phyloP scores from a whole-genome alignment of 345 rosid genomes.

The Linum tenue region DNA sequence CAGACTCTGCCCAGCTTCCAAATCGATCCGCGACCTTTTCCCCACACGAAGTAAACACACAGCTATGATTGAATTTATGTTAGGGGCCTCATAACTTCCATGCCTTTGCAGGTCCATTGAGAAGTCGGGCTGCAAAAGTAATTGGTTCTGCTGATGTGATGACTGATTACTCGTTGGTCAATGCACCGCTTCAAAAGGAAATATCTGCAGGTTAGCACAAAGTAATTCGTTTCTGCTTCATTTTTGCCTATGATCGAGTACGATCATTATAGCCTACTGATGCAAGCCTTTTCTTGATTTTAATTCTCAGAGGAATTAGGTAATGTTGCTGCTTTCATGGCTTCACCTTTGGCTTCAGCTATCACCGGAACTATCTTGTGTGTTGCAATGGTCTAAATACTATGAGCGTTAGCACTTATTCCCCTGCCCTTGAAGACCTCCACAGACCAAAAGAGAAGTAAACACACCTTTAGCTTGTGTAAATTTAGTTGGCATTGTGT shows the following conservation, averaged over 20 bases:
- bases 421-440: neutral
- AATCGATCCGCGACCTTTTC: too few relatives aligned
- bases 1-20: too few relatives aligned
- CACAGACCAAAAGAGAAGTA: slow-evolving; percentile 9
- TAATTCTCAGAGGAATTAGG: slow-evolving; percentile 6
- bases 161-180: slow-evolving; percentile 7
- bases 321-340: slow-evolving; percentile 6
- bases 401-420: slow-evolving; percentile 3
- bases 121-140: slow-evolving; percentile 10
- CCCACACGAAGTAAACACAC: too few relatives aligned
- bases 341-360: slow-evolving; percentile 9
- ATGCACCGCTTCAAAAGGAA: slow-evolving; percentile 8
- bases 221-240: too few relatives aligned
- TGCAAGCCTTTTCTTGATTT: too few relatives aligned
- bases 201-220: too few relatives aligned
- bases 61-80: too few relatives aligned
- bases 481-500: too few relatives aligned
- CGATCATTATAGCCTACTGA: too few relatives aligned
- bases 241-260: too few relatives aligned
- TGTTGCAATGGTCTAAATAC: slow-evolving; percentile 8
- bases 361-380: slow-evolving; percentile 3
- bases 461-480: too few relatives aligned
- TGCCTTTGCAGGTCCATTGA: slow-evolving; percentile 7
- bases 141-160: slow-evolving; percentile 5
- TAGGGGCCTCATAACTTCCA: too few relatives aligned